Evolutionary conservation across 768 basidiomycete species (phyloP).

Genomic region (Leucosporidium yakuticum): DNA sequence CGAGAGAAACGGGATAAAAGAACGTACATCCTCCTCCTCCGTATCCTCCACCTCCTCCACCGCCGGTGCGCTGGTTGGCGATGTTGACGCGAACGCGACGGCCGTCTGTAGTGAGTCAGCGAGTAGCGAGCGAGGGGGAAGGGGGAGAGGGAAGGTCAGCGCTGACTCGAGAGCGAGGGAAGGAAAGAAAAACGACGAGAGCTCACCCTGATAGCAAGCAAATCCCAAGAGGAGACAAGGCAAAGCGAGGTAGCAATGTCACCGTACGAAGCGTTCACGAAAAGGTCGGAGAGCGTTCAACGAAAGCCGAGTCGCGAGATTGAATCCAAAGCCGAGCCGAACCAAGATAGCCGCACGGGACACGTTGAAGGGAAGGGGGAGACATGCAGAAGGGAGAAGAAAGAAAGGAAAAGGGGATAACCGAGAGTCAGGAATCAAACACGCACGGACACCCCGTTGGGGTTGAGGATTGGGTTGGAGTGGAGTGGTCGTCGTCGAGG

Average conservation of each 20-base stretch:
- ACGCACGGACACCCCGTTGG: too few relatives aligned
- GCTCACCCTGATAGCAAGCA: conserved; percentile 1
- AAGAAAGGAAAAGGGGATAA: not conserved
- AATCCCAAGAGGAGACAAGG: not conserved
- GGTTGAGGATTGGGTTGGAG: too few relatives aligned
- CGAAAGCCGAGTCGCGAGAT: not conserved
- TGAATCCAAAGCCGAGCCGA: not conserved
- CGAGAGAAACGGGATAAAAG: conserved; percentile 18
- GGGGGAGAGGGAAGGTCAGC: not conserved
- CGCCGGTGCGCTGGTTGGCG: conserved; percentile 43
- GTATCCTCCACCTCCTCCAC: conserved; percentile 37
- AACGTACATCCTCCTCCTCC: conserved; percentile 40
- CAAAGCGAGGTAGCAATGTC: not conserved
- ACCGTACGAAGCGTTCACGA: not conserved
- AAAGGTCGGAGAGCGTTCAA: not conserved
- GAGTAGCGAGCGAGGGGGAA: not conserved
- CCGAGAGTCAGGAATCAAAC: too few relatives aligned
- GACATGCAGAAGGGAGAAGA: not conserved
- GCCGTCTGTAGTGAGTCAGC: conserved; percentile 71
- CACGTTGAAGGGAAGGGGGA: not conserved
- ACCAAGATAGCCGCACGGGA: not conserved
- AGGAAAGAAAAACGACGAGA: not conserved
- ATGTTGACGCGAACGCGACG: conserved; percentile 80
- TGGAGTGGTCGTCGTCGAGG: too few relatives aligned
- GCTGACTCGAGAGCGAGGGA: conserved; percentile 1